Percentiles rank a stretch among this genome's conserved stretches.
Conservation (phyloP, 208 protist species). For the Trypanosoma congolense region DNA sequence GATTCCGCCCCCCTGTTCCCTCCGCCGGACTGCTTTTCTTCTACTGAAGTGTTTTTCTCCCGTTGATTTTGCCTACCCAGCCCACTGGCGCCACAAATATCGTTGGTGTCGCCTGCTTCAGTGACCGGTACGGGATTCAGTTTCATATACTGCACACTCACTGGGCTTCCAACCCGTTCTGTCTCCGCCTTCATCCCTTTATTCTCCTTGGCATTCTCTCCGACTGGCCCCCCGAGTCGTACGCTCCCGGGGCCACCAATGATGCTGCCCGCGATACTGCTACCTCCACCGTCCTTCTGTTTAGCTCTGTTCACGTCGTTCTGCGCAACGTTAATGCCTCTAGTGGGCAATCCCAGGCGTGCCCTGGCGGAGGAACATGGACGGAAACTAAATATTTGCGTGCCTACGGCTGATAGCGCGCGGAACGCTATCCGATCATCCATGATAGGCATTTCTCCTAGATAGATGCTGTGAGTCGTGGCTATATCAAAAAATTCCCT, state of each 20-base stretch:
- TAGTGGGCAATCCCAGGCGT: neutral
- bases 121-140: neutral
- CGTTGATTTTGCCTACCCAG: neutral
- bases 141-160: neutral
- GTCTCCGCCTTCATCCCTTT: conserved; percentile 1
- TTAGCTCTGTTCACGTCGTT: neutral
- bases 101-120: neutral
- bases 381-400: conserved; percentile 10
- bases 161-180: neutral
- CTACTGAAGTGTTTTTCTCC: neutral
- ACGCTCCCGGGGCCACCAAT: neutral
- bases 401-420: neutral
- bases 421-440: conserved; percentile 23
- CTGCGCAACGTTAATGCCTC: neutral
- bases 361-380: neutral
- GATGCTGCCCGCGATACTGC: neutral
- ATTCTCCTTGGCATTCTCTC: neutral
- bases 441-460: conserved; percentile 17
- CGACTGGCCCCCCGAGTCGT: neutral
- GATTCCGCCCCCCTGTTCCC: neutral
- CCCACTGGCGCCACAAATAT: neutral
- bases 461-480: conserved; percentile 22
- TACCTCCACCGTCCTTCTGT: neutral
- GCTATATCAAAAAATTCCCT: conserved; percentile 48
- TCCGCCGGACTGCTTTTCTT: neutral